Evolutionary conservation across 2,329 filamentous ascomycete species (phyloP).

Genomic region (Dactylellina leptospora): DNA sequence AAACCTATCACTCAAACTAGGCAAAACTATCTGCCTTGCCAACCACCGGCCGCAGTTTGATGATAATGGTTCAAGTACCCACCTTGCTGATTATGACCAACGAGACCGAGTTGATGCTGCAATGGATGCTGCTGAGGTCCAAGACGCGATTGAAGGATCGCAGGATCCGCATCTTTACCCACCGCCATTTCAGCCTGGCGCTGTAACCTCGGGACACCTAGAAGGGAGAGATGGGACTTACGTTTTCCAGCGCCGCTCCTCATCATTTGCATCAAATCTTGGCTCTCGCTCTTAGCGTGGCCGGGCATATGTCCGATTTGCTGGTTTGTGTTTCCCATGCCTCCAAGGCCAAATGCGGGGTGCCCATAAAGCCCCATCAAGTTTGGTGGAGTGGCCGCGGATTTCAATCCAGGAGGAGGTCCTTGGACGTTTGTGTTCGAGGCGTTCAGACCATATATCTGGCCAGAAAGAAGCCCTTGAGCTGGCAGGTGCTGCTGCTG

Average conservation of each 20-base stretch:
- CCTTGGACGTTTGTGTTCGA: slow-evolving; percentile 70
- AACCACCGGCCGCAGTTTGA: slow-evolving; percentile 52
- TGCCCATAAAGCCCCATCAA: slow-evolving; percentile 88
- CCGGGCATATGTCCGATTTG: slow-evolving; percentile 51
- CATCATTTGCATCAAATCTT: slow-evolving; percentile 54
- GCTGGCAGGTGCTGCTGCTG: slow-evolving; percentile 59
- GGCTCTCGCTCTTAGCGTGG: slow-evolving; percentile 52
- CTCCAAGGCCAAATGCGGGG: slow-evolving; percentile 68
- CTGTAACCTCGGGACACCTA: slow-evolving; percentile 54
- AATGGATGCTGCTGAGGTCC: slow-evolving; percentile 64
- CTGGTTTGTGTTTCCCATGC: slow-evolving; percentile 56
- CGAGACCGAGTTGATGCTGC: slow-evolving; percentile 78
- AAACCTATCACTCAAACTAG: slow-evolving; percentile 36
- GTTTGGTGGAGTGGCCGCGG: slow-evolving; percentile 88
- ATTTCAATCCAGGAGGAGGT: slow-evolving; percentile 93
- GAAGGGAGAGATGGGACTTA: slow-evolving; percentile 72
- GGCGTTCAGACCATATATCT: slow-evolving; percentile 56
- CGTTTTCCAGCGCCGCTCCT: slow-evolving; percentile 57
- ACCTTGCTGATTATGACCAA: slow-evolving; percentile 58
- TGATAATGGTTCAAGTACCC: slow-evolving; percentile 78
- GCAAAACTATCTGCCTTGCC: slow-evolving; percentile 50
- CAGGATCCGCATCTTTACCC: slow-evolving; percentile 99
- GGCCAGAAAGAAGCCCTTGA: slow-evolving; percentile 55
- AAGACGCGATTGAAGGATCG: slow-evolving; percentile 90
- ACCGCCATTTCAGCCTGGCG: slow-evolving; percentile 54